Percentiles rank a stretch among this genome's conserved stretches.
phyloP scores from a whole-genome alignment of 345 rosid species.

The Salix udensis region DNA sequence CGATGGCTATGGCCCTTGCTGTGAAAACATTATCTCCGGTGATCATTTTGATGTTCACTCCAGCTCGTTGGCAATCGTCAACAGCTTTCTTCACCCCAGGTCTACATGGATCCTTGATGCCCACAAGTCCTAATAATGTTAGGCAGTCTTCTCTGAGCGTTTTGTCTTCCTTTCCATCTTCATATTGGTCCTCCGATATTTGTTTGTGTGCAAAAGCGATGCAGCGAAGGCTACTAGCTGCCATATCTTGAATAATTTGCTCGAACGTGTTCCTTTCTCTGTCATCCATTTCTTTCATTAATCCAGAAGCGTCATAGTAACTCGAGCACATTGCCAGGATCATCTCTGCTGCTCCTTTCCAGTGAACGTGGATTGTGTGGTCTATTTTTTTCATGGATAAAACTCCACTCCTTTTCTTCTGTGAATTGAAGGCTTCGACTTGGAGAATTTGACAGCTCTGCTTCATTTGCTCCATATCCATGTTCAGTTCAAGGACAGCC shows the following conservation, averaged over 20 bases:
- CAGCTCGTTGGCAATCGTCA: slow-evolving; percentile 57
- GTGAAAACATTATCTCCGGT: slow-evolving; percentile 75
- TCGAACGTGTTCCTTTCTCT: slow-evolving; percentile 32
- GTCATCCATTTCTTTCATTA: slow-evolving; percentile 23
- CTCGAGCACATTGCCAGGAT: slow-evolving; percentile 59
- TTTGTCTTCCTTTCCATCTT: slow-evolving; percentile 9
- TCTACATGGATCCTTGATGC: slow-evolving; percentile 71
- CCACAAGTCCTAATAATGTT: slow-evolving; percentile 59
- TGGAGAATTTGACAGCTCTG: slow-evolving; percentile 40
- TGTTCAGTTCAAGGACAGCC: slow-evolving; percentile 46
- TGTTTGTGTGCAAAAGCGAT: slow-evolving; percentile 63
- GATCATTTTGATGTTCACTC: slow-evolving; percentile 70
- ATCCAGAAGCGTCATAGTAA: slow-evolving; percentile 52
- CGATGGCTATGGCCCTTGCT: slow-evolving; percentile 73
- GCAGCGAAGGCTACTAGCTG: slow-evolving; percentile 64
- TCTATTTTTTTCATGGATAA: slow-evolving; percentile 36
- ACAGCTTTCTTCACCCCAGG: slow-evolving; percentile 63
- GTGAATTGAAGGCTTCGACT: slow-evolving; percentile 66
- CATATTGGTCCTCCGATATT: slow-evolving; percentile 23
- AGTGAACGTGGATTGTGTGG: slow-evolving; percentile 45
- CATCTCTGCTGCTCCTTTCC: slow-evolving; percentile 88
- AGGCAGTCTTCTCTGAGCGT: slow-evolving; percentile 41
- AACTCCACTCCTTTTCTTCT: slow-evolving; percentile 68
- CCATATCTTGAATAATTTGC: slow-evolving; percentile 57
- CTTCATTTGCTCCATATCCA: slow-evolving; percentile 48